These are phyloP conservation scores for Chytridium lagenaria DNA, from an alignment of 371 early-diverging fungal genomes.

Conservation along the genomic window DNA sequence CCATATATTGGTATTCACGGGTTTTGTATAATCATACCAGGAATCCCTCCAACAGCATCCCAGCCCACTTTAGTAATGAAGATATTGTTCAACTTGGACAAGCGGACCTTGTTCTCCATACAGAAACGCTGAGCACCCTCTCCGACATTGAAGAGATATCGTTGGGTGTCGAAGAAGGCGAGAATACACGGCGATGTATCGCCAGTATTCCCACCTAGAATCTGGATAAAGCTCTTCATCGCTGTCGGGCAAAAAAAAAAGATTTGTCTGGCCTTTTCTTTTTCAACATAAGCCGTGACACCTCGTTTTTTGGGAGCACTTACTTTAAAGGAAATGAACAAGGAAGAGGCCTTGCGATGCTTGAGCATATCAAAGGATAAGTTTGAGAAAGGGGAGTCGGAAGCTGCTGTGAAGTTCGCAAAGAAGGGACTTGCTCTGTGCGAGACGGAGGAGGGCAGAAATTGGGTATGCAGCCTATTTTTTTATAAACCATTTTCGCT, in stretches of 20 bases:
- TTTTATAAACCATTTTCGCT: constrained; percentile 1
- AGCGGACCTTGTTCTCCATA: constrained; percentile 73
- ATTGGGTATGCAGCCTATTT: constrained; percentile 53
- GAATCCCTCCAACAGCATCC: constrained; percentile 87
- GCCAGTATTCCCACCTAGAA: constrained; percentile 70
- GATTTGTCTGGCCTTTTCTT: too few relatives aligned
- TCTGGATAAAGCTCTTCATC: constrained; percentile 82
- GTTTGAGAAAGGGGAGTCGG: constrained; percentile 65
- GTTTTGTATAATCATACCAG: constrained; percentile 56
- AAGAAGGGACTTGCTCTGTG: constrained; percentile 81
- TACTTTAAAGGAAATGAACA: constrained; percentile 73
- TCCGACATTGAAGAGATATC: constrained; percentile 93
- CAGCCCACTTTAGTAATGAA: constrained; percentile 82
- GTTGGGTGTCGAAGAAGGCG: constrained; percentile 74
- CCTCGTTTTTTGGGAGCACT: too few relatives aligned
- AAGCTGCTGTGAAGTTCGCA: constrained; percentile 78
- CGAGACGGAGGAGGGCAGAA: constrained; percentile 71
- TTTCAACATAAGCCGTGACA: too few relatives aligned
- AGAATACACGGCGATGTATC: constrained; percentile 80
- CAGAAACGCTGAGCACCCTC: constrained; percentile 92
- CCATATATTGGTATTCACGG: constrained; percentile 1
- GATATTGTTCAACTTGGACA: constrained; percentile 73
- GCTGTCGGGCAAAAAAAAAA: constrained; percentile 8
- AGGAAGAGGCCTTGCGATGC: constrained; percentile 85
- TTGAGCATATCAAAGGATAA: constrained; percentile 77